Percentiles rank a stretch among this genome's conserved stretches.
These are phyloP conservation scores for Amylostereum areolatum DNA, from an alignment of 1,284 basidiomycete species.

Conservation along the genomic window DNA sequence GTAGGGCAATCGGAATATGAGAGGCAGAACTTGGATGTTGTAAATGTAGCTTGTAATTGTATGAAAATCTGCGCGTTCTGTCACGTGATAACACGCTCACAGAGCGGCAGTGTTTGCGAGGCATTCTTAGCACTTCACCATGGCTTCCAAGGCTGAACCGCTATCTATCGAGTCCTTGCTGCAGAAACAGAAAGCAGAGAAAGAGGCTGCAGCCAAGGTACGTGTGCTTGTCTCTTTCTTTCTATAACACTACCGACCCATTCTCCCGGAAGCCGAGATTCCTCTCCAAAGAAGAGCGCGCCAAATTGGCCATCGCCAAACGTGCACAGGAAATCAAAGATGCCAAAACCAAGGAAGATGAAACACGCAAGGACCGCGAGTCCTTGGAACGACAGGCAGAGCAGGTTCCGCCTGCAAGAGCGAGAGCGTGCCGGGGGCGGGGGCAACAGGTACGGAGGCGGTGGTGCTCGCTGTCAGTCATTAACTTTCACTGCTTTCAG, in stretches of 20 bases:
- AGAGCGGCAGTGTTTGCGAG: too few relatives aligned
- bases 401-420: conserved; percentile 52
- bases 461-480: conserved; percentile 40
- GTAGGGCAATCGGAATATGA: too few relatives aligned
- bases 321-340: conserved; percentile 74
- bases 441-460: conserved; percentile 30
- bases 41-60: too few relatives aligned
- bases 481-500: conserved; percentile 13
- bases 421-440: conserved; percentile 24
- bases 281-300: conserved; percentile 82
- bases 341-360: conserved; percentile 59
- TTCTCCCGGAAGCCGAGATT: conserved; percentile 68
- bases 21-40: too few relatives aligned
- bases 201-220: conserved; percentile 85
- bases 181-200: conserved; percentile 81
- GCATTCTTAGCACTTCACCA: conserved; percentile 12
- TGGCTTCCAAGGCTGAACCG: conserved; percentile 47
- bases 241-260: conserved; percentile 1
- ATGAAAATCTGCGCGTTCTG: too few relatives aligned
- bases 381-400: conserved; percentile 72
- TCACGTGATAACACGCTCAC: too few relatives aligned
- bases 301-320: conserved; percentile 81
- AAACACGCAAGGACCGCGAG: conserved; percentile 52
- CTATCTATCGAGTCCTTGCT: conserved; percentile 82
- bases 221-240: conserved; percentile 2